Evolutionary conservation across 129 eudicot species (phyloP).

Genomic region (Heracleum sosnowskyi): DNA sequence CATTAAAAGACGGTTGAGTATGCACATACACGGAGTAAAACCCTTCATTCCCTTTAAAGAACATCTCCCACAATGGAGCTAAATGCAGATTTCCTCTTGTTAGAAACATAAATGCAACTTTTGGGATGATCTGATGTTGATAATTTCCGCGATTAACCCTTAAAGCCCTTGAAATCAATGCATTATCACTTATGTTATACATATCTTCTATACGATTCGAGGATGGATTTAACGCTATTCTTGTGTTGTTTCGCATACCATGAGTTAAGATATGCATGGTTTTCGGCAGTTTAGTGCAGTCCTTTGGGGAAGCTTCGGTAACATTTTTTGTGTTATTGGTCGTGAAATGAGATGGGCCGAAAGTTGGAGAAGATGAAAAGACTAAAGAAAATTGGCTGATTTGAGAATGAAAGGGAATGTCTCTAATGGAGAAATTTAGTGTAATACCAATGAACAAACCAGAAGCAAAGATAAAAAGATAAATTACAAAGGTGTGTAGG

Average conservation of each 20-base stretch:
- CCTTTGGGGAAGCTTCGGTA: not conserved
- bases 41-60: slow-evolving; percentile 52
- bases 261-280: not conserved
- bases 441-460: slow-evolving; percentile 54
- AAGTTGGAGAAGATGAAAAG: slow-evolving; percentile 12
- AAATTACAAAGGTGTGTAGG: slow-evolving; percentile 33
- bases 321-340: not conserved
- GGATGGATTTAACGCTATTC: not conserved
- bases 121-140: slow-evolving; percentile 18
- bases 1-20: slow-evolving; percentile 48
- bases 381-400: slow-evolving; percentile 24
- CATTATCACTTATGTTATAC: slow-evolving; percentile 20
- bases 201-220: not conserved
- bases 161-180: slow-evolving; percentile 52
- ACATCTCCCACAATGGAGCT: slow-evolving; percentile 59
- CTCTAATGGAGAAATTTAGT: slow-evolving; percentile 34
- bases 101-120: slow-evolving; percentile 68
- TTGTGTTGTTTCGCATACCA: not conserved
- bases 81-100: slow-evolving; percentile 47
- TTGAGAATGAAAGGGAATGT: slow-evolving; percentile 24
- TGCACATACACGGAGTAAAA: slow-evolving; percentile 62
- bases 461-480: slow-evolving; percentile 50
- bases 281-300: not conserved
- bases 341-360: slow-evolving; percentile 7
- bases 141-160: slow-evolving; percentile 19